Evolutionary conservation across 2,329 filamentous ascomycete species (phyloP).

Genomic region (Sclerotinia spermophila): DNA sequence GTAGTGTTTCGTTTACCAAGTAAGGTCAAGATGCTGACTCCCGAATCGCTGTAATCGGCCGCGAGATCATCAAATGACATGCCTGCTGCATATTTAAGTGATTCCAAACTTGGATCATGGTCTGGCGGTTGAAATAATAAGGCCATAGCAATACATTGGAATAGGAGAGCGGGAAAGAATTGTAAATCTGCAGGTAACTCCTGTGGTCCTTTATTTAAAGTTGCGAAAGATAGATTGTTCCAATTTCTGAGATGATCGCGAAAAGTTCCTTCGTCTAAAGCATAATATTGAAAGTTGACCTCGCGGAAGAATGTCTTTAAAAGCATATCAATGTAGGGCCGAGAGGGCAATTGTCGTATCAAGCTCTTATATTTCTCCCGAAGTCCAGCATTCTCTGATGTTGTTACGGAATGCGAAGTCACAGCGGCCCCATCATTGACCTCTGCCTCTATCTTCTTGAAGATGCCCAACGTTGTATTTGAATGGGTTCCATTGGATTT

Average conservation of each 20-base stretch:
- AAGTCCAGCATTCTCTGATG: conserved; percentile 42
- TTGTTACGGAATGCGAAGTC: conserved; percentile 24
- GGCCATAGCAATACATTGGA: conserved; percentile 54
- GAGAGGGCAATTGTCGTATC: conserved; percentile 55
- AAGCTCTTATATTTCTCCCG: conserved; percentile 57
- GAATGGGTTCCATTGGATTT: conserved; percentile 45
- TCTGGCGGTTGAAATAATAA: conserved; percentile 50
- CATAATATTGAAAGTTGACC: conserved; percentile 57
- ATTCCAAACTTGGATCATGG: conserved; percentile 48
- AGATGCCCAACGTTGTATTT: conserved; percentile 51
- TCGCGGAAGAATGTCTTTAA: conserved; percentile 53
- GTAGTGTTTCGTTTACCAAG: conserved; percentile 56
- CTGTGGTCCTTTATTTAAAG: conserved; percentile 49
- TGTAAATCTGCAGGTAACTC: conserved; percentile 50
- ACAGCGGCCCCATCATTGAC: conserved; percentile 32
- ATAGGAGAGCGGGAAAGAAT: conserved; percentile 57
- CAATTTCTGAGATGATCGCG: conserved; percentile 50
- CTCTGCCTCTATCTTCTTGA: conserved; percentile 51
- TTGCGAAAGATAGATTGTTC: conserved; percentile 51
- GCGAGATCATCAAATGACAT: conserved; percentile 61
- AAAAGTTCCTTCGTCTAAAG: conserved; percentile 53
- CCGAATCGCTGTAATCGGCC: conserved; percentile 57
- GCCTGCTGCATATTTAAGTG: conserved; percentile 54
- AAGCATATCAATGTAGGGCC: conserved; percentile 52
- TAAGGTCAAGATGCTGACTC: conserved; percentile 49